A percentile compares a stretch with the other conserved stretches of the same genome.
Evolutionary conservation across 768 basidiomycete species (phyloP).

Genomic region (Solioccasus polychromus): DNA sequence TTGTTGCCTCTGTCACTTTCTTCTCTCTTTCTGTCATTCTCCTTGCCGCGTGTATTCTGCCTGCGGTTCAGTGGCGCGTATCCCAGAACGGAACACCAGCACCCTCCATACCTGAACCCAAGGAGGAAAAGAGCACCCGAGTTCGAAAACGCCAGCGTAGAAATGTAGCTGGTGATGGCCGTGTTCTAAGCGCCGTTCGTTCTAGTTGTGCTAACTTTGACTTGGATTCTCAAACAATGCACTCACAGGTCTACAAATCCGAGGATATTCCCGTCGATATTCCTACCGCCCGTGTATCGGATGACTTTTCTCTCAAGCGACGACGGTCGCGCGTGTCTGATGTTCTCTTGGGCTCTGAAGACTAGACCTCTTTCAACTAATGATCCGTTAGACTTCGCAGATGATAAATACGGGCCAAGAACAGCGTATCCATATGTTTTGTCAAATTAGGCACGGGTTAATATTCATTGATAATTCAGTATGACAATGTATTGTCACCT

Average conservation of each 20-base stretch:
- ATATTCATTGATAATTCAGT: constrained; percentile 18
- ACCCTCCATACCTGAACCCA: constrained; percentile 12
- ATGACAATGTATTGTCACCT: constrained; percentile 7
- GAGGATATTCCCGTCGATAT: constrained; percentile 30
- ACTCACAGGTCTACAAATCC: constrained; percentile 23
- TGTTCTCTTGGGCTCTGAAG: constrained; percentile 28
- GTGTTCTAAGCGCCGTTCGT: constrained; percentile 24
- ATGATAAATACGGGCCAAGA: constrained; percentile 9
- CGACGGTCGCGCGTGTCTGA: constrained; percentile 44
- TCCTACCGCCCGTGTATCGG: constrained; percentile 26
- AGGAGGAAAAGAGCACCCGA: constrained; percentile 22
- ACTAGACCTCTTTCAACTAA: constrained; percentile 14
- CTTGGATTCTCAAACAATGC: constrained; percentile 10
- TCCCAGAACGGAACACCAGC: constrained; percentile 13
- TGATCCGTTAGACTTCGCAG: constrained; percentile 8
- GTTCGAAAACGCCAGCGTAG: constrained; percentile 30
- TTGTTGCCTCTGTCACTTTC: constrained; percentile 46
- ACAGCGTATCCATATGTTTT: constrained; percentile 22
- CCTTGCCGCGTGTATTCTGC: constrained; percentile 51
- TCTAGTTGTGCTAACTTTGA: neutral
- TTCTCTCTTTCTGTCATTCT: constrained; percentile 44
- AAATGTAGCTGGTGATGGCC: constrained; percentile 16
- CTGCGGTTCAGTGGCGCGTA: constrained; percentile 35
- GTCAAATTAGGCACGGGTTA: constrained; percentile 22
- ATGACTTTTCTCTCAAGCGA: constrained; percentile 39